phyloP scores from a whole-genome alignment of 2,329 filamentous ascomycete species.

The Chalara sp. region DNA sequence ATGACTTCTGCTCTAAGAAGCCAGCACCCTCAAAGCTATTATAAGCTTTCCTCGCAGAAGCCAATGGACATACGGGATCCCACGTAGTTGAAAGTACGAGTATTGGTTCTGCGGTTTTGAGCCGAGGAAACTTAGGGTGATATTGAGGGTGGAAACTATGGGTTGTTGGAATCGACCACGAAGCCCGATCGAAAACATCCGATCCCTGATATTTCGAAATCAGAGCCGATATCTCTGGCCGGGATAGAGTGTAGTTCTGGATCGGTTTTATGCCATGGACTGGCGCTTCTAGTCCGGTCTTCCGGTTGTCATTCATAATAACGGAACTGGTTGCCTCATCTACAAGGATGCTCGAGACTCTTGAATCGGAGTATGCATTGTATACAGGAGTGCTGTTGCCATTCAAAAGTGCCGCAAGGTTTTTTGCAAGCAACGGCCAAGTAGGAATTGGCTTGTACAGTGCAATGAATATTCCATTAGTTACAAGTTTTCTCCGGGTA shows the following conservation, averaged over 20 bases:
- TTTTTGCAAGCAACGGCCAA: no score
- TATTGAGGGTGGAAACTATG: slow-evolving; percentile 12
- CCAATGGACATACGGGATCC: slow-evolving; percentile 18
- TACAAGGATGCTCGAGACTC: no score
- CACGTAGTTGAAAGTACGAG: slow-evolving; percentile 20
- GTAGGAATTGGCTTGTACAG: slow-evolving; percentile 30
- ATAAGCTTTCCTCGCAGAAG: slow-evolving; percentile 16
- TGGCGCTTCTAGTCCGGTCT: no score
- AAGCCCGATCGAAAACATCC: neutral
- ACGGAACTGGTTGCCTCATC: no score
- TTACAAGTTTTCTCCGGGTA: slow-evolving; percentile 9
- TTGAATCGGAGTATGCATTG: no score
- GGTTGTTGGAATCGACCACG: slow-evolving; percentile 10
- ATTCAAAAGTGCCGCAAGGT: no score
- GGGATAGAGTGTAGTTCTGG: no score
- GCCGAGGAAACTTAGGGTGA: slow-evolving; percentile 9
- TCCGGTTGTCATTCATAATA: no score
- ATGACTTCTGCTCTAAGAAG: slow-evolving; percentile 18
- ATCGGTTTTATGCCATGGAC: no score
- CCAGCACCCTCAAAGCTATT: slow-evolving; percentile 18
- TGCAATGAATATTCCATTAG: slow-evolving; percentile 31
- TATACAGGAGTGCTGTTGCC: no score
- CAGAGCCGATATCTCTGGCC: no score
- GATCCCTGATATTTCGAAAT: no score
- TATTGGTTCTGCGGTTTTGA: slow-evolving; percentile 18